Evolutionary conservation across 495 filamentous ascomycete species (phyloP).

Genomic region (Parachaetomium inaequale): DNA sequence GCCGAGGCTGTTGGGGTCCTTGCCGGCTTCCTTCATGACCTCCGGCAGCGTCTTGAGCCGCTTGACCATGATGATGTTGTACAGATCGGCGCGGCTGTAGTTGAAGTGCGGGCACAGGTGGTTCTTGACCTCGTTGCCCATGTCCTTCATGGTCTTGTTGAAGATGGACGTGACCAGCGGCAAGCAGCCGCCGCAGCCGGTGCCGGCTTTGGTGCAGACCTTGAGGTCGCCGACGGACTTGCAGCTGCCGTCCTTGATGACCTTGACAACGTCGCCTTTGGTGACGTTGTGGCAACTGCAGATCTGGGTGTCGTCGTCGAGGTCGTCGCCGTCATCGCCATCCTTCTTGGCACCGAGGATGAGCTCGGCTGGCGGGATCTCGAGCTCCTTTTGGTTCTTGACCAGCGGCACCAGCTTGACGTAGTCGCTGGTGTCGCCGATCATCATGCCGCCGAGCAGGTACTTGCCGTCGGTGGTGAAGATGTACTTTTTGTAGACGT

Average conservation of each 20-base stretch:
- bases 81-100: slow-evolving; percentile 84
- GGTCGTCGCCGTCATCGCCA: slow-evolving; percentile 57
- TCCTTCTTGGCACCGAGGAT: slow-evolving; percentile 78
- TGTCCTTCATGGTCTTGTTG: slow-evolving; percentile 84
- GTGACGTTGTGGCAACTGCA: slow-evolving; percentile 96
- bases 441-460: slow-evolving; percentile 96
- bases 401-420: slow-evolving; percentile 93
- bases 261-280: slow-evolving; percentile 74
- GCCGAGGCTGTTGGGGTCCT: slow-evolving; percentile 68
- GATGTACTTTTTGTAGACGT: slow-evolving; percentile 96
- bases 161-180: slow-evolving; percentile 90
- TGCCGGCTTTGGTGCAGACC: slow-evolving; percentile 91
- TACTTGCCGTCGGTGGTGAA: slow-evolving; percentile 93
- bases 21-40: slow-evolving; percentile 81
- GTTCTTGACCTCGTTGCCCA: slow-evolving; percentile 90
- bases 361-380: slow-evolving; percentile 82
- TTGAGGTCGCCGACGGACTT: slow-evolving; percentile 86
- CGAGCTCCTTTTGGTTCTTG: slow-evolving; percentile 78
- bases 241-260: slow-evolving; percentile 77
- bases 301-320: slow-evolving; percentile 81
- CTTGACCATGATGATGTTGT: slow-evolving; percentile 85
- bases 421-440: slow-evolving; percentile 92
- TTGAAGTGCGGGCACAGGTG: slow-evolving; percentile 83
- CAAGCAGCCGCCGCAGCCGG: slow-evolving; percentile 92
- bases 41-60: slow-evolving; percentile 69